Evolutionary conservation across 805 yeast genomes (phyloP).

Genomic region (Monosporozyma unispora): DNA sequence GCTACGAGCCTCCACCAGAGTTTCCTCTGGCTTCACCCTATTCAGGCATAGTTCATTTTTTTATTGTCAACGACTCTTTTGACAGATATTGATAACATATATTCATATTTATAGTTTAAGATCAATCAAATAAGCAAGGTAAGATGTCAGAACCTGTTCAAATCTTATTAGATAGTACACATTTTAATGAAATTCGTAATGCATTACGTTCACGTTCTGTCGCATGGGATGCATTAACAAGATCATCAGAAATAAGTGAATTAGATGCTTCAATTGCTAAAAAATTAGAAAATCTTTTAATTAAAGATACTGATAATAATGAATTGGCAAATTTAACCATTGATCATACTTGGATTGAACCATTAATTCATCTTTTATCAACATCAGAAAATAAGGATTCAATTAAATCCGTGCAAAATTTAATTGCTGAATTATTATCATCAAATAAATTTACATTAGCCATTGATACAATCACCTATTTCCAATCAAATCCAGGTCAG

Average conservation of each 20-base stretch:
- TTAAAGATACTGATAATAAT: slow-evolving; percentile 14
- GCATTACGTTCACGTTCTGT: slow-evolving; percentile 70
- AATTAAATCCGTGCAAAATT: slow-evolving; percentile 24
- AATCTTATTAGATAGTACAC: slow-evolving; percentile 50
- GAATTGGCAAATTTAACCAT: slow-evolving; percentile 21
- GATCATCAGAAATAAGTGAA: slow-evolving; percentile 57
- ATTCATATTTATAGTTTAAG: slow-evolving; percentile 6
- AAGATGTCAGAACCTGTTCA: not conserved
- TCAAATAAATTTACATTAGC: slow-evolving; percentile 13
- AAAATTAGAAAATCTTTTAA: slow-evolving; percentile 21
- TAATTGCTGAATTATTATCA: slow-evolving; percentile 25
- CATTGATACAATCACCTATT: slow-evolving; percentile 15
- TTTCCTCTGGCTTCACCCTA: slow-evolving; percentile 39
- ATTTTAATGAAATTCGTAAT: slow-evolving; percentile 53
- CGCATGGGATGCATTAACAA: slow-evolving; percentile 86
- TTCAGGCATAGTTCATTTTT: slow-evolving; percentile 32
- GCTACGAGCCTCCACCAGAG: slow-evolving; percentile 40
- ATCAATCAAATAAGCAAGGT: slow-evolving; percentile 3
- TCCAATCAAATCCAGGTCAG: slow-evolving; percentile 15
- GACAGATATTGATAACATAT: not conserved
- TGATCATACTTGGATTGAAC: slow-evolving; percentile 11
- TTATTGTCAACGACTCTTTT: too few species aligned
- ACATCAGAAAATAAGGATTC: slow-evolving; percentile 18
- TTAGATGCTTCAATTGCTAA: slow-evolving; percentile 51
- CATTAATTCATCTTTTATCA: slow-evolving; percentile 24